Evolutionary conservation across 164 flowering plant genomes (phyloP).

Genomic region (Berberis vulgaris): DNA sequence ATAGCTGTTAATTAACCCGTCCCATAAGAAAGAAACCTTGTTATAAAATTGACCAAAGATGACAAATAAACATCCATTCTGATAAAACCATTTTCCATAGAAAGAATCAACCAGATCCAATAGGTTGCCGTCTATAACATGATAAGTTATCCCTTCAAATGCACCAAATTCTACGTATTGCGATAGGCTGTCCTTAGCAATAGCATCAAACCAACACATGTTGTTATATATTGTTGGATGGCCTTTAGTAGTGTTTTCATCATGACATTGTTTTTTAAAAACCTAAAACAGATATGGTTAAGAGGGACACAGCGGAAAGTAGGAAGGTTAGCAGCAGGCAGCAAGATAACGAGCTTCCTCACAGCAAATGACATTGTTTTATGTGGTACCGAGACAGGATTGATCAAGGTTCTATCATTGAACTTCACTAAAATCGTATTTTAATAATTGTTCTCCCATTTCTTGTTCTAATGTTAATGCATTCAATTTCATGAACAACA

Average conservation of each 20-base stretch:
- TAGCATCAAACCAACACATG: too few species aligned
- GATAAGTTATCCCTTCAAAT: too few species aligned
- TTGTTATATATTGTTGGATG: too few species aligned
- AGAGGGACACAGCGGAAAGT: conserved; percentile 55
- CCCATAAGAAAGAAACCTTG: neutral
- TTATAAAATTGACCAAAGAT: neutral
- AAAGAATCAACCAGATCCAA: neutral
- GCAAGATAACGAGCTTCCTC: conserved; percentile 69
- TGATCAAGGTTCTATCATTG: conserved; percentile 42
- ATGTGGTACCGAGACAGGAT: conserved; percentile 71
- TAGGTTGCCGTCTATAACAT: neutral
- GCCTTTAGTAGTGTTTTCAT: too few species aligned
- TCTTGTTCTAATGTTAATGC: neutral
- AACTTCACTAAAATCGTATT: neutral
- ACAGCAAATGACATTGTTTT: conserved; percentile 62
- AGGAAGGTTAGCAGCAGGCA: conserved; percentile 74
- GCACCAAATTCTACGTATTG: neutral
- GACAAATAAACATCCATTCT: neutral
- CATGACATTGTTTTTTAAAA: neutral
- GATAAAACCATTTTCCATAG: neutral
- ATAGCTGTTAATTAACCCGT: too few species aligned
- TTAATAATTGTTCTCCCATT: neutral
- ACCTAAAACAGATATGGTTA: conserved; percentile 56
- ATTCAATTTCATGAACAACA: conserved; percentile 17
- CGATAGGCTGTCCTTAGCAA: too few species aligned